Evolutionary conservation across 2,329 filamentous ascomycete species (phyloP), one percentile per base, ranked within the genome.

Genomic region (Fusarium drepaniforme): DNA sequence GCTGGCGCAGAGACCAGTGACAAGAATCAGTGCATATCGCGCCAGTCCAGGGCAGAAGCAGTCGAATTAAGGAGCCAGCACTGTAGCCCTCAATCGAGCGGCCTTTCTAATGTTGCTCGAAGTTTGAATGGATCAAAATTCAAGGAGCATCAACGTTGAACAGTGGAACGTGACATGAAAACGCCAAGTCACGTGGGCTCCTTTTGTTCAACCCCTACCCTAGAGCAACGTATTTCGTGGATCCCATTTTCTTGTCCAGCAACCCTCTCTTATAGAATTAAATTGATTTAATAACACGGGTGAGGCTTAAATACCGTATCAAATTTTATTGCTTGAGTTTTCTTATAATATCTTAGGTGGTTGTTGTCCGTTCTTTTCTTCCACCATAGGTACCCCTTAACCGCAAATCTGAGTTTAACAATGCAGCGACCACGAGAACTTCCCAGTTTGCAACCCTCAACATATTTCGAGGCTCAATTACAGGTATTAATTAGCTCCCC

Each of bases 151-250:
- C 28, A 30, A 35, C 16, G 21, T 63, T 46, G 23, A 57, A 58
- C 56, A 64, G 46, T 62, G 67, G 66, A 70, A 73, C 70, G 71
- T 77, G 75, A 75, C 70, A 56, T 73, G 49, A 61, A 60, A 78
- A 79, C 77, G 76, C 77, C 77, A 72, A 49, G 62, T 79, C 77
- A 79, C 77, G 77, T 79, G 77, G n/a, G 3, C 5, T 3, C 11
- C 40, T n/a, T 35, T 59, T 59, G 23, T 37, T 49, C 30, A n/a
- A 35, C 13, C 5, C 18, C 35, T 61, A 44, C 49, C 49, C 49
- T 53, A 53, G 49, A 53, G 28, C 12, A 35, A 13, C 1, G 33
- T 13, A 15, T 21, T 7, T 15, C 49, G 18, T 12, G 12, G 25
- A 51, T 51, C 25, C 0, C n/a, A 30, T 51, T n/a, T 30, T 51